A percentile compares a stretch with the other conserved stretches of the same genome.
Evolutionary conservation across 2,329 filamentous ascomycete genomes (phyloP).

Genomic region (Cytospora piceicola): DNA sequence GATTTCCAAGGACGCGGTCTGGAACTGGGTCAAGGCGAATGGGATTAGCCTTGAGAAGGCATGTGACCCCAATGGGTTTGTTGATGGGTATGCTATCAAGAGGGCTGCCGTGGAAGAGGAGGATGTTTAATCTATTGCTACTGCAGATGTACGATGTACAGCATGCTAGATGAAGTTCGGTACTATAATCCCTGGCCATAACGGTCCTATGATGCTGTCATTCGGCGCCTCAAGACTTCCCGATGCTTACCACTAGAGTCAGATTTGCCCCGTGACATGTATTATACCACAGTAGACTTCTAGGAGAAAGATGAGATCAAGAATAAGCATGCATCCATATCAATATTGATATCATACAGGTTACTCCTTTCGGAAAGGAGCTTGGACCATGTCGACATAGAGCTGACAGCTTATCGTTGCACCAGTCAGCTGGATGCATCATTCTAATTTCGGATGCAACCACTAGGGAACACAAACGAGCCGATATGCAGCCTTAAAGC

Average conservation of each 20-base stretch:
- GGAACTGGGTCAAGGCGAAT: slow-evolving; percentile 68
- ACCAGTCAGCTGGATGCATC: neutral
- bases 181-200: neutral
- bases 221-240: neutral
- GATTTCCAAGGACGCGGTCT: slow-evolving; percentile 60
- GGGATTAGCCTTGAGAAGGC: slow-evolving; percentile 65
- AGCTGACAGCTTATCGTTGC: neutral
- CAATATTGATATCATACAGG: neutral
- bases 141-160: neutral
- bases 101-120: slow-evolving; percentile 37
- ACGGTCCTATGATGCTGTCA: neutral
- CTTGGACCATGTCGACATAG: slow-evolving; percentile 17
- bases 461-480: slow-evolving; percentile 3
- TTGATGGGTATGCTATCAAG: slow-evolving; percentile 66
- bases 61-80: slow-evolving; percentile 76
- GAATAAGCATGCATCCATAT: neutral
- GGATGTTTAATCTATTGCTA: neutral
- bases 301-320: neutral
- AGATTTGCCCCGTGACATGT: neutral
- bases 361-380: slow-evolving; percentile 21
- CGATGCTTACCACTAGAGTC: neutral
- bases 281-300: neutral
- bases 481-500: slow-evolving; percentile 1
- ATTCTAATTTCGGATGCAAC: slow-evolving; percentile 15
- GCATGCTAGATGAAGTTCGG: neutral